Percentiles rank a stretch among this genome's conserved stretches.
These are phyloP conservation scores for Allium cepa DNA, from an alignment of 106 monocot genomes.

Conservation along the genomic window DNA sequence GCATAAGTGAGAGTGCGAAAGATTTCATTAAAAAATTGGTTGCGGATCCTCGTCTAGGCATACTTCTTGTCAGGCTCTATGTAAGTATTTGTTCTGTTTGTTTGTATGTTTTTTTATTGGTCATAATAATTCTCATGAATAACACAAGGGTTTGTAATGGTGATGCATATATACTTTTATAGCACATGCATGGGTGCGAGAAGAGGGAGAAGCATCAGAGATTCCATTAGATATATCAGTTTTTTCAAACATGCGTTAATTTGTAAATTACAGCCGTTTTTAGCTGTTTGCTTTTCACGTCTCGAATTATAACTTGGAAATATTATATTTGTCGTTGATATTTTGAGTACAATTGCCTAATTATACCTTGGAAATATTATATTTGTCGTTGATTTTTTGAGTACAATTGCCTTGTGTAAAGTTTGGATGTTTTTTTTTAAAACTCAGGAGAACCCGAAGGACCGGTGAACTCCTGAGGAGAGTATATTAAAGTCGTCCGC, in stretches of 20 bases:
- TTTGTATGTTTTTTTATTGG: background rate
- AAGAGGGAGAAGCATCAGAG: slow-evolving; percentile 85
- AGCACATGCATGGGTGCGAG: slow-evolving; percentile 98
- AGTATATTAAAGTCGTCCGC: no score
- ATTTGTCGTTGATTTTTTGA: no score
- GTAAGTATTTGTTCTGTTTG: slow-evolving; percentile 34
- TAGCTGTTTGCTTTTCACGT: slow-evolving; percentile 96
- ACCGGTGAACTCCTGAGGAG: no score
- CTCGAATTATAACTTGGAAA: background rate
- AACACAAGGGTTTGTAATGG: no score
- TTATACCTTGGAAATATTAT: no score
- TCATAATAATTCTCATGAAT: background rate
- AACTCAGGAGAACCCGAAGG: no score
- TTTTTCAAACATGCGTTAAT: slow-evolving; percentile 83
- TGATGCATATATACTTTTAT: slow-evolving; percentile 5
- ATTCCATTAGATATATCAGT: slow-evolving; percentile 97
- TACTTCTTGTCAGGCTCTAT: slow-evolving; percentile 95
- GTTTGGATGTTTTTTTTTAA: background rate
- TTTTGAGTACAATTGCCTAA: background rate
- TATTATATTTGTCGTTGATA: no score
- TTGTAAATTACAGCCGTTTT: slow-evolving; percentile 87
- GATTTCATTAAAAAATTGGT: slow-evolving; percentile 95
- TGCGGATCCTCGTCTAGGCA: slow-evolving; percentile 83
- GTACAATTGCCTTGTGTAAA: background rate
- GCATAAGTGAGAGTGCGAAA: slow-evolving; percentile 73